Percentiles rank a stretch among this genome's conserved stretches.
These are phyloP conservation scores for Eucalyptus brandiana DNA, from an alignment of 345 rosid species.

Conservation along the genomic window DNA sequence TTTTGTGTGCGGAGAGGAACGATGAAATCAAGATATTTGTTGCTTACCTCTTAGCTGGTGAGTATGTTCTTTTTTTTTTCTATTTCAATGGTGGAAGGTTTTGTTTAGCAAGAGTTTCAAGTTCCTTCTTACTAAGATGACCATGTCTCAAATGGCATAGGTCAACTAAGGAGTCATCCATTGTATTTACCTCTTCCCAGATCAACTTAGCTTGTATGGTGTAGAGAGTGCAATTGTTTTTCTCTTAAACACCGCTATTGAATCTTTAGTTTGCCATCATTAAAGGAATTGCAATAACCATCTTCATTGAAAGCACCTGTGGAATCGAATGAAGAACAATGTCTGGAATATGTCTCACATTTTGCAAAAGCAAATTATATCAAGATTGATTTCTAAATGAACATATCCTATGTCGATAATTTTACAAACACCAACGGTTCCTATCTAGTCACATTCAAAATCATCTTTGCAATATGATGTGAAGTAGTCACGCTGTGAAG, in stretches of 20 bases:
- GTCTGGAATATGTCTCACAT: neutral
- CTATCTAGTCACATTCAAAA: neutral
- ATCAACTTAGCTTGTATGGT: neutral
- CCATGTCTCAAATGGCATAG: neutral
- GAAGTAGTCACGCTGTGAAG: neutral
- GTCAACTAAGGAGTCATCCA: neutral
- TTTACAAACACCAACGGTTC: neutral
- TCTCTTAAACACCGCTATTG: neutral
- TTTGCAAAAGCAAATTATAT: neutral
- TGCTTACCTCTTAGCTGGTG: neutral
- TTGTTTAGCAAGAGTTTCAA: neutral
- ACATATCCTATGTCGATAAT: neutral
- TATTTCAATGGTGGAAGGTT: neutral
- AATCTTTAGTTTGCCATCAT: neutral
- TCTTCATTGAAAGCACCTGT: neutral
- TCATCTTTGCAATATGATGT: no score
- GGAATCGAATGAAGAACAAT: neutral
- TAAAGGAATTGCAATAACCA: neutral
- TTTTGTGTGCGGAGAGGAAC: neutral
- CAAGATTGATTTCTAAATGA: neutral
- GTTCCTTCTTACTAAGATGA: neutral
- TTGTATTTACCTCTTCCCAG: no score
- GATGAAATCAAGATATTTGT: neutral
- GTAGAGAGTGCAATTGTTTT: neutral
- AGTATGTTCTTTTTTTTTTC: neutral